phyloP scores from a whole-genome alignment of 495 filamentous ascomycete species.

The Penicillium atrosanguineum region DNA sequence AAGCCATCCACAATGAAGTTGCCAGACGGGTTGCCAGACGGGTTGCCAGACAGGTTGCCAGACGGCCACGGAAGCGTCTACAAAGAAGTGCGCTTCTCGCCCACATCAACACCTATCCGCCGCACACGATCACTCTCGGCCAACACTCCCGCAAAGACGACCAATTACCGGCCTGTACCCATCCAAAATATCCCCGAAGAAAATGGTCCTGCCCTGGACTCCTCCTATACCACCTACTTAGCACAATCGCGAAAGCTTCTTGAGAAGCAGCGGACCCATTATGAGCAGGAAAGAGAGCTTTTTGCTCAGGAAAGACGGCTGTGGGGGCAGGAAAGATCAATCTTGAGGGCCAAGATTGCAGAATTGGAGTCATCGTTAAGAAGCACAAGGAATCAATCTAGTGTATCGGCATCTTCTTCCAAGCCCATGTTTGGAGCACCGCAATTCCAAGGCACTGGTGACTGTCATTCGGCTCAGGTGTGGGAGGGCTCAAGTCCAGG shows the following conservation, averaged over 20 bases:
- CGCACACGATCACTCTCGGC: constrained; percentile 41
- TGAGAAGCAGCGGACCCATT: constrained; percentile 38
- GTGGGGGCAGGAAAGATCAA: constrained; percentile 41
- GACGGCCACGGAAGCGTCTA: constrained; percentile 43
- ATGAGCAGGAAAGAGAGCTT: constrained; percentile 37
- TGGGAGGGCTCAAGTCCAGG: constrained; percentile 46
- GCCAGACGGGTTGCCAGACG: too few relatives aligned
- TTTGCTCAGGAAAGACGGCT: constrained; percentile 41
- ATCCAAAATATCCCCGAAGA: constrained; percentile 9
- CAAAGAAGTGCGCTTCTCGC: constrained; percentile 51
- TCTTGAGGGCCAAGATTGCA: constrained; percentile 37
- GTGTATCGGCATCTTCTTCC: neutral
- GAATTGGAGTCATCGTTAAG: constrained; percentile 38
- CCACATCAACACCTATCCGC: constrained; percentile 38
- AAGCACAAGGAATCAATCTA: constrained; percentile 12
- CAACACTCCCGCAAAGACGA: constrained; percentile 25
- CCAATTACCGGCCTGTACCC: constrained; percentile 15
- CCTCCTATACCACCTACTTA: constrained; percentile 37
- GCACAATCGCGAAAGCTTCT: constrained; percentile 42
- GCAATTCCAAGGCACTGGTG: constrained; percentile 8
- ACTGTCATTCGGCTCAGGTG: constrained; percentile 29
- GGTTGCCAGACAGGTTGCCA: too few relatives aligned
- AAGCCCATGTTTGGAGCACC: constrained; percentile 8
- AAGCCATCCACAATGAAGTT: constrained; percentile 25
- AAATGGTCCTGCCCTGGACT: constrained; percentile 19